Percentiles rank a stretch among this genome's conserved stretches.
These are phyloP conservation scores for Arthrobotrys sphaeroides DNA, from an alignment of 2,329 filamentous ascomycete genomes.

Conservation along the genomic window DNA sequence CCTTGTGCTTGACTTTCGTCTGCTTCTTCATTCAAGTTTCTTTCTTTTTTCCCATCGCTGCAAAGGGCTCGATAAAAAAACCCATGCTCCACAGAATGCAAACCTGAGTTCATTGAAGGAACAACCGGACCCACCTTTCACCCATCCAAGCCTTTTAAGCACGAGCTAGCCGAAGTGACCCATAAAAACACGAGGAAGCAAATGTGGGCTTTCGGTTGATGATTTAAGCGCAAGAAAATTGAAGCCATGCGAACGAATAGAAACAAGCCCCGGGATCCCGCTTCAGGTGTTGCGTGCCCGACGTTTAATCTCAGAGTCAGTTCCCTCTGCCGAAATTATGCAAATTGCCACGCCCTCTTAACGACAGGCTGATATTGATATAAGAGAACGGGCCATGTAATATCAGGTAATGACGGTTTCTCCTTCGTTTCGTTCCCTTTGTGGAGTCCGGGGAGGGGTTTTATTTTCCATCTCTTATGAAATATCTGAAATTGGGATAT, in stretches of 20 bases:
- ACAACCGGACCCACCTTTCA: conserved; percentile 34
- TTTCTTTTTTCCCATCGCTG: not conserved
- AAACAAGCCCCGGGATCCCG: not conserved
- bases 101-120: conserved; percentile 1
- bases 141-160: conserved; percentile 18
- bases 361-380: conserved; percentile 48
- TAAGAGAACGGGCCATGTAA: conserved; percentile 34
- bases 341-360: conserved; percentile 40
- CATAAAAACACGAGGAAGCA: conserved; percentile 30
- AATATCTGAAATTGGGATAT: conserved; percentile 18
- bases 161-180: conserved; percentile 38
- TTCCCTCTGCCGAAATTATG: conserved; percentile 28
- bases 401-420: conserved; percentile 22
- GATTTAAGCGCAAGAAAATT: conserved; percentile 27
- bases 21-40: too few relatives aligned
- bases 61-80: not conserved
- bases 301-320: conserved; percentile 11
- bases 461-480: not conserved
- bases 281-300: conserved; percentile 28
- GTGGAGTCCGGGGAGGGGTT: conserved; percentile 3
- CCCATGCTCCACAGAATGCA: not conserved
- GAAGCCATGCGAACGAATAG: conserved; percentile 17
- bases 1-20: not conserved
- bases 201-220: conserved; percentile 31
- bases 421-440: conserved; percentile 27